A percentile compares a stretch with the other conserved stretches of the same genome.
These are phyloP conservation scores for Dispira parvispora DNA, from an alignment of 192 early-diverging fungal genomes.

Conservation along the genomic window DNA sequence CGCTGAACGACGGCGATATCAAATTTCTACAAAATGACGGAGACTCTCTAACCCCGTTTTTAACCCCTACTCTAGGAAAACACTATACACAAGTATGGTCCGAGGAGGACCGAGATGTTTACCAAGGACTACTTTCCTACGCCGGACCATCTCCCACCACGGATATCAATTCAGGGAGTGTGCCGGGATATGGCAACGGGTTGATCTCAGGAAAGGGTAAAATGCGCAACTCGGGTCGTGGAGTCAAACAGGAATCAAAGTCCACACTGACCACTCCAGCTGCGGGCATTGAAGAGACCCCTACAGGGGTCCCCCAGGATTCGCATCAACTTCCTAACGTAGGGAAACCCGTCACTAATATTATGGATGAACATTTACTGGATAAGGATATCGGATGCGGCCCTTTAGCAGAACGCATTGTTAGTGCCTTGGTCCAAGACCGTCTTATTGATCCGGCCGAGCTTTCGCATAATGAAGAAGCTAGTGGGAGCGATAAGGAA, in stretches of 20 bases:
- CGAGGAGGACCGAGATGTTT: slow-evolving; percentile 42
- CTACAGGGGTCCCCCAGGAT: too few species aligned
- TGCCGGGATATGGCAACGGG: too few species aligned
- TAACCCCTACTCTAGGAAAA: slow-evolving; percentile 65
- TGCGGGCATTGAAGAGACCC: too few species aligned
- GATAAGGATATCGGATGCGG: slow-evolving; percentile 45
- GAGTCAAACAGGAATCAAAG: too few species aligned
- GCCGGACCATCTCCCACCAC: slow-evolving; percentile 11
- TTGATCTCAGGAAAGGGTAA: too few species aligned
- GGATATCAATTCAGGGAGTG: slow-evolving; percentile 5
- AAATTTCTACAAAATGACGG: slow-evolving; percentile 37
- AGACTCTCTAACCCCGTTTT: slow-evolving; percentile 51
- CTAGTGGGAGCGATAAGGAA: too few species aligned
- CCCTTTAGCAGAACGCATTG: slow-evolving; percentile 63
- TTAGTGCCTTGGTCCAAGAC: slow-evolving; percentile 48
- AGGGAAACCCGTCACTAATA: slow-evolving; percentile 13
- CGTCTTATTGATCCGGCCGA: slow-evolving; percentile 31
- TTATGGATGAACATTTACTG: slow-evolving; percentile 32
- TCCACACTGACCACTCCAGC: too few species aligned
- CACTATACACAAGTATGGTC: slow-evolving; percentile 53
- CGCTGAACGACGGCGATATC: slow-evolving; percentile 65
- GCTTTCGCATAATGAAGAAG: slow-evolving; percentile 18
- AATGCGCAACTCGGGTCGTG: too few species aligned
- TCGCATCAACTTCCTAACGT: not conserved
- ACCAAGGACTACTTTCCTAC: slow-evolving; percentile 25